Percentiles rank a stretch among this genome's conserved stretches.
Conservation (phyloP, 78 protist genomes). For the Speleostelium caveatum region DNA sequence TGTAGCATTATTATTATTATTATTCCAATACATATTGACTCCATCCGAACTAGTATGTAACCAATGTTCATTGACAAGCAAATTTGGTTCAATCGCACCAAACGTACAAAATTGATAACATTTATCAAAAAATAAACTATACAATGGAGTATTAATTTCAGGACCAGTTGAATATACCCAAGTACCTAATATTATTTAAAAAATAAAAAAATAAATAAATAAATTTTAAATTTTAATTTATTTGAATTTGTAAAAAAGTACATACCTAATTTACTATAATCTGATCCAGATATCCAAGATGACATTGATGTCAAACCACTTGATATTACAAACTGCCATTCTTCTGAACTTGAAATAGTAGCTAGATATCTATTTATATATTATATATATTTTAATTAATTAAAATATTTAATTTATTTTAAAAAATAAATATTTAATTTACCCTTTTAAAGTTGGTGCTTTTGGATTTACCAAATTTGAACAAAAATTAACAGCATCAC, state of each 20-base stretch:
- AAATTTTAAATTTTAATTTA: too few relatives aligned
- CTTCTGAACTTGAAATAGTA: conserved; percentile 9
- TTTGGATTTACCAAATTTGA: too few relatives aligned
- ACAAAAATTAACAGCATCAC: too few relatives aligned
- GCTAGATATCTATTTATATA: conserved; percentile 28
- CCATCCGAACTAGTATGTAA: conserved; percentile 16
- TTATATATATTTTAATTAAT: too few relatives aligned
- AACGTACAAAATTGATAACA: conserved; percentile 13
- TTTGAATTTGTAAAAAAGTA: too few relatives aligned
- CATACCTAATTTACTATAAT: background rate
- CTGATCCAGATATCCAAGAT: background rate
- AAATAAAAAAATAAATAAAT: too few relatives aligned
- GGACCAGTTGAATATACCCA: conserved; percentile 2
- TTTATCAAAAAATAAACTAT: conserved; percentile 32
- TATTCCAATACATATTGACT: background rate
- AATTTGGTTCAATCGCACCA: conserved; percentile 25
- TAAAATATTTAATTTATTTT: too few relatives aligned
- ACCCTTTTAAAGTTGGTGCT: too few relatives aligned
- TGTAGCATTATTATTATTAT: conserved; percentile 24
- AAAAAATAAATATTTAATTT: too few relatives aligned
- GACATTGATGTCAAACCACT: background rate
- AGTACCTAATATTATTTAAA: too few relatives aligned
- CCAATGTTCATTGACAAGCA: conserved; percentile 28
- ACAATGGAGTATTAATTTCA: background rate
- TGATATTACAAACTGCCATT: background rate